Conservation (phyloP, 2,329 filamentous ascomycete genomes). For the Alternaria conjuncta region DNA sequence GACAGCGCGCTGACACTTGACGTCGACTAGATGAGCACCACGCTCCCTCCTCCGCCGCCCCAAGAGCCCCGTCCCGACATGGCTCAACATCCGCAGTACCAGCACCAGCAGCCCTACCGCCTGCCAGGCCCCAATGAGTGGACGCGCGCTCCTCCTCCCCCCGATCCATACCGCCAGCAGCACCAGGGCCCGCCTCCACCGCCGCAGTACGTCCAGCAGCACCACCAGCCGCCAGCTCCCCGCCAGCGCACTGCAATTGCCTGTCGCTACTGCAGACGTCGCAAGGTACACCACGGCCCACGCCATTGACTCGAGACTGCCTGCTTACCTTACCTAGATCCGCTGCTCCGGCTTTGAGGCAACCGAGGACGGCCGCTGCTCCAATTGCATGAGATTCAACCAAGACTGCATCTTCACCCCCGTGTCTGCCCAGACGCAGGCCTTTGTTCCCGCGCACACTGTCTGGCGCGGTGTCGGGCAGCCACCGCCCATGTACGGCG, state of each 20-base stretch:
- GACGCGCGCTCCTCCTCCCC: slow-evolving; percentile 49
- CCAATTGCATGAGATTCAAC: slow-evolving; percentile 75
- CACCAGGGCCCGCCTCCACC: slow-evolving; percentile 51
- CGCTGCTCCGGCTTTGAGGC: slow-evolving; percentile 77
- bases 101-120: slow-evolving; percentile 52
- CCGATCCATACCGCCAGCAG: slow-evolving; percentile 49
- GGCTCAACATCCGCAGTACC: slow-evolving; percentile 54
- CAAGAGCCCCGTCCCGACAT: slow-evolving; percentile 52
- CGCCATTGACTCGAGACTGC: background rate
- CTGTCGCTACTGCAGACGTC: slow-evolving; percentile 65
- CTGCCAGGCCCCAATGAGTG: slow-evolving; percentile 56
- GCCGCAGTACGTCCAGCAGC: slow-evolving; percentile 46
- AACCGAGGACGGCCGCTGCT: slow-evolving; percentile 74
- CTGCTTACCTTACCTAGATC: slow-evolving; percentile 60
- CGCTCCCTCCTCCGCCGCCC: slow-evolving; percentile 42
- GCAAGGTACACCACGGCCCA: slow-evolving; percentile 56
- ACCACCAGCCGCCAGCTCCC: slow-evolving; percentile 58
- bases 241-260: slow-evolving; percentile 67
- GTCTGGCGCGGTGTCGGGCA: slow-evolving; percentile 59
- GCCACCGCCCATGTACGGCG: slow-evolving; percentile 59
- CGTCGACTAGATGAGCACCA: slow-evolving; percentile 37
- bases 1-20: slow-evolving; percentile 27
- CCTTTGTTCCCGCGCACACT: slow-evolving; percentile 75
- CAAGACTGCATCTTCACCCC: slow-evolving; percentile 81
- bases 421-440: slow-evolving; percentile 75